Conservation (phyloP, 768 basidiomycete species). For the Pulveroboletus sp. region DNA sequence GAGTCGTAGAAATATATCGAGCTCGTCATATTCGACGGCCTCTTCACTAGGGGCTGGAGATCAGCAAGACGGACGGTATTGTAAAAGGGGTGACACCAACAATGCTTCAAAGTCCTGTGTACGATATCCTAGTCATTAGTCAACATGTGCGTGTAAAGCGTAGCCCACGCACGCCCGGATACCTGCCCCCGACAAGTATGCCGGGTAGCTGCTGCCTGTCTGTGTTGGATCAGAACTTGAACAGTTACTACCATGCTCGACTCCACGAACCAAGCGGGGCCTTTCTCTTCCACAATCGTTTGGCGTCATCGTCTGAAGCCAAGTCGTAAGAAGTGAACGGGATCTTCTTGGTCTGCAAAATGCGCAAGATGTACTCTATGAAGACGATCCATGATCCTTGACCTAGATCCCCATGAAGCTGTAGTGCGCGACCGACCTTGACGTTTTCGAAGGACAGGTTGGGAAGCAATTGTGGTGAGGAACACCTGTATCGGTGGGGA, state of each 20-base stretch:
- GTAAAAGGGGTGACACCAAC: slow-evolving; percentile 38
- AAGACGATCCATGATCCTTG: not conserved
- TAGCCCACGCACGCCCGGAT: slow-evolving; percentile 59
- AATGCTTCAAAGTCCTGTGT: slow-evolving; percentile 66
- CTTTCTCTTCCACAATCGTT: slow-evolving; percentile 75
- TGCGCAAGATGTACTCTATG: slow-evolving; percentile 75
- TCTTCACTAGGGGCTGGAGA: slow-evolving; percentile 55
- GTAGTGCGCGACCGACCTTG: slow-evolving; percentile 49
- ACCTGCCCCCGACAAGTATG: slow-evolving; percentile 71
- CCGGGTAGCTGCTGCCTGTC: slow-evolving; percentile 85
- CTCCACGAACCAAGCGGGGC: slow-evolving; percentile 54
- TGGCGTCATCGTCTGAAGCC: slow-evolving; percentile 79
- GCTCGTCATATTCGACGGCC: slow-evolving; percentile 74
- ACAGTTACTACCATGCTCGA: not conserved
- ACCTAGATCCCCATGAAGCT: not conserved
- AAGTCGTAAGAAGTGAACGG: slow-evolving; percentile 78
- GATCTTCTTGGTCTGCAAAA: slow-evolving; percentile 83
- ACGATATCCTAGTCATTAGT: slow-evolving; percentile 5
- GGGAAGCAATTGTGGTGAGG: slow-evolving; percentile 84
- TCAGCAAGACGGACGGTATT: slow-evolving; percentile 1
- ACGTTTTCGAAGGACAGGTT: slow-evolving; percentile 68
- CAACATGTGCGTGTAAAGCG: not conserved
- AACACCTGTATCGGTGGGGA: slow-evolving; percentile 80
- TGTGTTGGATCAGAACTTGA: slow-evolving; percentile 24
- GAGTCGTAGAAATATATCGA: slow-evolving; percentile 64